These are phyloP conservation scores for Sambucus nigra DNA, from an alignment of 129 eudicot genomes.

Conservation along the genomic window DNA sequence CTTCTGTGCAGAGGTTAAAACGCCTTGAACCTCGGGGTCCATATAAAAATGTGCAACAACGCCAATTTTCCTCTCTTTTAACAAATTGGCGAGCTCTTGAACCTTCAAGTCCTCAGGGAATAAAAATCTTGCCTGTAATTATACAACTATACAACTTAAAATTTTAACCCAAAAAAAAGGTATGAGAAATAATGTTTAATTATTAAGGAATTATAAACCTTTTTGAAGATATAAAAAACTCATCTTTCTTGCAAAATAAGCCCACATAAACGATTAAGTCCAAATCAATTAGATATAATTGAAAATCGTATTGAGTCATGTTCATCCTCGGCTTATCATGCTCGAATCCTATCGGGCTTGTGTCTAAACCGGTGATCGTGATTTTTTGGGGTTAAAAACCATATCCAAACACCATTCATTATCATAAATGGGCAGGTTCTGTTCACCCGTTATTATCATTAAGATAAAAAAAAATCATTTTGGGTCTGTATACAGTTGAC, in stretches of 20 bases:
- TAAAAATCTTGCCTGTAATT: conserved; percentile 79
- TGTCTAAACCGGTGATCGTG: too few relatives aligned
- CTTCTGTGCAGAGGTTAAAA: conserved; percentile 84
- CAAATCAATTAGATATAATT: too few relatives aligned
- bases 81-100: conserved; percentile 65
- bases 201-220: background rate
- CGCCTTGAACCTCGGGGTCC: conserved; percentile 99
- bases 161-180: conserved; percentile 1
- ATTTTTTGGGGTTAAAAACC: too few relatives aligned
- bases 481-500: too few relatives aligned
- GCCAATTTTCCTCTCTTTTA: conserved; percentile 78
- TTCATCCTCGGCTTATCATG: too few relatives aligned
- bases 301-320: too few relatives aligned
- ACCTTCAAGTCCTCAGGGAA: conserved; percentile 61
- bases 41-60: conserved; percentile 97
- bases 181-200: background rate
- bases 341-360: too few relatives aligned
- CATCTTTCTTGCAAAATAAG: background rate
- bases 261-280: background rate
- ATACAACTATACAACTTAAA: conserved; percentile 19
- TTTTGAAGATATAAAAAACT: too few relatives aligned
- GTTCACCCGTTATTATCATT: too few relatives aligned
- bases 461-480: too few relatives aligned
- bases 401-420: too few relatives aligned
- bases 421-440: too few relatives aligned